Base-by-base conservation (phyloP, 1,139 yeast species). In the Kodamaea derodonti region DNA sequence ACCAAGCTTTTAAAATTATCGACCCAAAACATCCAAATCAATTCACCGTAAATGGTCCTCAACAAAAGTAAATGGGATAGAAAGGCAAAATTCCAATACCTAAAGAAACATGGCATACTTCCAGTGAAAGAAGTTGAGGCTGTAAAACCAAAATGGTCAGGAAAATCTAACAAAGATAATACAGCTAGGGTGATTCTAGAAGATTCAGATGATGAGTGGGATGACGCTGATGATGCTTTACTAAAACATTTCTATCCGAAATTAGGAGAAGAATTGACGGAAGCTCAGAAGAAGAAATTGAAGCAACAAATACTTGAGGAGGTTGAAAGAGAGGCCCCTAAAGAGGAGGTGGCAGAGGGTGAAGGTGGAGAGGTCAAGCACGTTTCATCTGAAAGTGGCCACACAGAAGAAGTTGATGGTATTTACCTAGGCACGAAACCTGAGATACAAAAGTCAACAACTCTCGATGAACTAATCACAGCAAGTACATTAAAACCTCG, bases 1-100 rank as follows among this genome's bases (percentile, higher is more conserved):
- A n/a, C n/a, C n/a, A n/a, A n/a, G n/a, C n/a, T n/a, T n/a, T n/a
- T n/a, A n/a, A n/a, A n/a, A n/a, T n/a, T n/a, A n/a, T n/a, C n/a
- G n/a, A n/a, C n/a, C n/a, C n/a, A n/a, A n/a, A n/a, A n/a, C n/a
- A n/a, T n/a, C n/a, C n/a, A n/a, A n/a, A n/a, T n/a, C n/a, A n/a
- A n/a, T n/a, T n/a, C n/a, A n/a, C n/a, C n/a, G n/a, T n/a, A n/a
- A n/a, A 69, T 69, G 75, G 75, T 69, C 27, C 50, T 69, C 31
- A 65, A 69, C 47, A 63, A 69, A 41, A 56, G 65, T 9, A 69
- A 69, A 48, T 69, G 72, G 68, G 75, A 69, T 46, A 62, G 60
- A 41, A 67, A 64, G 47, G 73, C 74, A 30, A 69, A 65, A 43
- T 40, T 48, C 41, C 53, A 56, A 44, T 68, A 65, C 40, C 49